Evolutionary conservation across 2,329 filamentous ascomycete genomes (phyloP).

Genomic region (Aspergillus flavus): DNA sequence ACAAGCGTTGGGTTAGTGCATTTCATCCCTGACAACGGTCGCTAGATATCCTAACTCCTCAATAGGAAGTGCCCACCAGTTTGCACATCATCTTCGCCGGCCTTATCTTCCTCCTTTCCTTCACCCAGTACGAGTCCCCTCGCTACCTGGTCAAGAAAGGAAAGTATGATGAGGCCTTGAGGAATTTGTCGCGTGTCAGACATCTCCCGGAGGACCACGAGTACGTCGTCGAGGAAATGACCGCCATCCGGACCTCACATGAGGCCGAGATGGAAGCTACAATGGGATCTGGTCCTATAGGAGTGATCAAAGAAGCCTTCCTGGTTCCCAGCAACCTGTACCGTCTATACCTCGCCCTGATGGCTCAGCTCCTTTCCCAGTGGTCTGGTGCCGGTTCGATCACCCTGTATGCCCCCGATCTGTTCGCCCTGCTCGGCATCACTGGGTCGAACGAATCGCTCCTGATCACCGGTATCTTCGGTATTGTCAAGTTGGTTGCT

Average conservation of each 20-base stretch:
- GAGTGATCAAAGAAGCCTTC: conserved; percentile 70
- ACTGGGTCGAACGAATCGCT: conserved; percentile 69
- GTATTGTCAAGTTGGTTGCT: conserved; percentile 70
- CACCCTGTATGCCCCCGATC: conserved; percentile 74
- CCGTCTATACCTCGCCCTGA: conserved; percentile 67
- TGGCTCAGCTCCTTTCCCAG: conserved; percentile 72
- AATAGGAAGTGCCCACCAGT: conserved; percentile 63
- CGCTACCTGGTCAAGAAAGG: conserved; percentile 70
- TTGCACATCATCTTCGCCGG: conserved; percentile 77
- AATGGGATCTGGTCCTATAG: conserved; percentile 64
- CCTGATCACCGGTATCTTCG: conserved; percentile 74
- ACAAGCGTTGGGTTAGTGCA: conserved; percentile 51
- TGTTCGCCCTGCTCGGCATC: conserved; percentile 73
- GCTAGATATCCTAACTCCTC: not conserved
- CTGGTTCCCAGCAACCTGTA: conserved; percentile 70
- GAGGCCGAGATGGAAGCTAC: conserved; percentile 73
- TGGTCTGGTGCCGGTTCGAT: conserved; percentile 76
- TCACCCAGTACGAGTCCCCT: conserved; percentile 70
- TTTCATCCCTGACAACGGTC: conserved; percentile 23
- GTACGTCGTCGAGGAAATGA: conserved; percentile 64
- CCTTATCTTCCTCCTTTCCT: conserved; percentile 70
- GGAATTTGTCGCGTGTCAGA: conserved; percentile 57
- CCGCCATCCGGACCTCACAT: conserved; percentile 65
- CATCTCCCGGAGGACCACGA: conserved; percentile 61
- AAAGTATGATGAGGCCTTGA: conserved; percentile 52